Conservation (phyloP, 768 basidiomycete species). For the Lactarius tabidus region DNA sequence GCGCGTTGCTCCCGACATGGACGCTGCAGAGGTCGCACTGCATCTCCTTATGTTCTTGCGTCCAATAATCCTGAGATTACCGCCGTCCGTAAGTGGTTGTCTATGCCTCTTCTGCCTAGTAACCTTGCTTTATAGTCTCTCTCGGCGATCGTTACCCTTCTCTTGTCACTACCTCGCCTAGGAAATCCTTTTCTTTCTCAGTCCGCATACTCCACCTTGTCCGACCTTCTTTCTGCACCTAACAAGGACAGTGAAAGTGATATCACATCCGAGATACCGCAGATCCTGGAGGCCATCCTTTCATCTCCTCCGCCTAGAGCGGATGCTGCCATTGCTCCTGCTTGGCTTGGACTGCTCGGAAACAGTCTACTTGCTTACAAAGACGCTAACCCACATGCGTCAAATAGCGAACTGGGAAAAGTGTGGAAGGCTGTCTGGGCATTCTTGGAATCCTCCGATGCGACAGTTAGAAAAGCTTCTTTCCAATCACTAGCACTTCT, state of each 20-base stretch:
- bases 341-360: conserved; percentile 78
- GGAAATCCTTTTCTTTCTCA: conserved; percentile 88
- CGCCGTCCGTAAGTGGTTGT: conserved; percentile 56
- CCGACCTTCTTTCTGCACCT: conserved; percentile 65
- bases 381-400: conserved; percentile 44
- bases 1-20: conserved; percentile 48
- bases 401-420: conserved; percentile 50
- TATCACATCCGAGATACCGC: conserved; percentile 49
- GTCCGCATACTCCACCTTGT: conserved; percentile 80
- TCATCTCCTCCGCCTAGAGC: conserved; percentile 64
- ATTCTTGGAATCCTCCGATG: conserved; percentile 70
- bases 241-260: conserved; percentile 47
- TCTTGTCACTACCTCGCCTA: conserved; percentile 80
- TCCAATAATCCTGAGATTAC: conserved; percentile 56
- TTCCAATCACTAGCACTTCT: conserved; percentile 60
- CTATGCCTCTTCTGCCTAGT: conserved; percentile 1
- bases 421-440: conserved; percentile 76
- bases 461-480: conserved; percentile 56
- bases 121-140: conserved; percentile 52
- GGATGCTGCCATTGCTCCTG: conserved; percentile 63
- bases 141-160: conserved; percentile 59
- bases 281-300: conserved; percentile 63
- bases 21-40: conserved; percentile 68
- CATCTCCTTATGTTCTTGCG: conserved; percentile 73
- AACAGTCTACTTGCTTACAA: conserved; percentile 66